Conservation (phyloP, 441 rosid genomes). For the Hura crepitans region DNA sequence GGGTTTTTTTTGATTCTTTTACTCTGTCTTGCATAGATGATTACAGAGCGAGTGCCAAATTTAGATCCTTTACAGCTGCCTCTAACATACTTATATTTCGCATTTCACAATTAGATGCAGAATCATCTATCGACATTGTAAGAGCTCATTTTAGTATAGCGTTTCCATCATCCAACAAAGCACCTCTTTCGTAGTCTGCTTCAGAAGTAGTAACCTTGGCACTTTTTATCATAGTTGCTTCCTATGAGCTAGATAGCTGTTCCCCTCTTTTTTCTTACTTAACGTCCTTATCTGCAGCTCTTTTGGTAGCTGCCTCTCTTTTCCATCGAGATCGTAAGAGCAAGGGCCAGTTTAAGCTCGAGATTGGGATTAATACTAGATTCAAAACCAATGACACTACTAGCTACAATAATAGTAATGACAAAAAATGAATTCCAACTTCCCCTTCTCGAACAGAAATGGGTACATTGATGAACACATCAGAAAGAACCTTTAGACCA, state of each 20-base stretch:
- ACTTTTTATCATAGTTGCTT: slow-evolving; percentile 36
- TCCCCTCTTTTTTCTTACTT: slow-evolving; percentile 51
- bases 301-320: slow-evolving; percentile 84
- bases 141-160: slow-evolving; percentile 49
- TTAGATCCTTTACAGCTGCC: slow-evolving; percentile 48
- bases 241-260: slow-evolving; percentile 46
- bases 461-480: slow-evolving; percentile 85
- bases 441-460: slow-evolving; percentile 62
- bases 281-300: slow-evolving; percentile 61
- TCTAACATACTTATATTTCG: slow-evolving; percentile 52
- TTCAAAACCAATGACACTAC: slow-evolving; percentile 48
- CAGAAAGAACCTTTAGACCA: slow-evolving; percentile 81
- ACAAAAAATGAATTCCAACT: slow-evolving; percentile 74
- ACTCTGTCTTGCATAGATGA: slow-evolving; percentile 45
- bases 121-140: slow-evolving; percentile 58
- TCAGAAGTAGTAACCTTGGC: slow-evolving; percentile 18
- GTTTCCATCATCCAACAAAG: slow-evolving; percentile 42
- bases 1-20: slow-evolving; percentile 39
- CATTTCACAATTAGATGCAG: slow-evolving; percentile 36
- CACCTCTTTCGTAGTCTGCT: slow-evolving; percentile 35
- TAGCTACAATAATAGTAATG: slow-evolving; percentile 50
- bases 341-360: slow-evolving; percentile 81
- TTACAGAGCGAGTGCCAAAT: slow-evolving; percentile 53
- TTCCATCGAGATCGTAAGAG: slow-evolving; percentile 81
- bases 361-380: slow-evolving; percentile 78